phyloP scores from a whole-genome alignment of 768 basidiomycete genomes.

The Suillus luteus region DNA sequence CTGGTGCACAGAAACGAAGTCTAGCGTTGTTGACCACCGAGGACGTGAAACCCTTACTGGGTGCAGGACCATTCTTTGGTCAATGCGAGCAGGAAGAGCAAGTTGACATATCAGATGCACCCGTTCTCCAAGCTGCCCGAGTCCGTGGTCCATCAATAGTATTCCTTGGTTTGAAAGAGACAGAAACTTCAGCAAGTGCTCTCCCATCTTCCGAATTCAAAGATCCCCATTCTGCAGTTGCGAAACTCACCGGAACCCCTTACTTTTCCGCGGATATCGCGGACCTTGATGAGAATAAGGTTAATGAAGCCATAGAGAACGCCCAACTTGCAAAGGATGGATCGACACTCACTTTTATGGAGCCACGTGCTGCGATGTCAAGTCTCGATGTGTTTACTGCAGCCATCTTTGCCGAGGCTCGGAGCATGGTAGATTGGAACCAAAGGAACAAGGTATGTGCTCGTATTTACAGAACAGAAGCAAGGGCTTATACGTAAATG shows the following conservation, averaged over 20 bases:
- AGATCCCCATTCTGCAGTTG: conserved; percentile 52
- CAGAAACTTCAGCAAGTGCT: conserved; percentile 45
- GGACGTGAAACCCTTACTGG: conserved; percentile 67
- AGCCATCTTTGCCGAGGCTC: conserved; percentile 73
- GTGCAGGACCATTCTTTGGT: conserved; percentile 67
- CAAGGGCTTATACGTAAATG: not conserved
- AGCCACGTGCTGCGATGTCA: conserved; percentile 60
- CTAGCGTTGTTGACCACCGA: conserved; percentile 60
- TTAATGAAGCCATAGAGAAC: conserved; percentile 45
- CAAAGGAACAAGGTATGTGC: conserved; percentile 71
- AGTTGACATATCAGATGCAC: conserved; percentile 23
- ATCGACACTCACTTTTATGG: conserved; percentile 55
- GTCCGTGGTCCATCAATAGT: conserved; percentile 62
- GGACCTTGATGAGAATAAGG: conserved; percentile 44
- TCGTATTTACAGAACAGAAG: not conserved
- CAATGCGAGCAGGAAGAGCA: conserved; percentile 56
- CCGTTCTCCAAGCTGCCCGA: conserved; percentile 55
- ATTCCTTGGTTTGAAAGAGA: conserved; percentile 80
- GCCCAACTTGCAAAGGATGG: conserved; percentile 41
- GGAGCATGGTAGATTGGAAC: conserved; percentile 94
- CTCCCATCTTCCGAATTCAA: conserved; percentile 69
- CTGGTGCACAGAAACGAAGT: conserved; percentile 34
- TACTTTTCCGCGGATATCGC: conserved; percentile 84
- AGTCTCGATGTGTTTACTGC: conserved; percentile 65
- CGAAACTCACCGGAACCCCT: conserved; percentile 74